phyloP scores from a whole-genome alignment of 768 basidiomycete genomes.

The Peribolospora baueri region DNA sequence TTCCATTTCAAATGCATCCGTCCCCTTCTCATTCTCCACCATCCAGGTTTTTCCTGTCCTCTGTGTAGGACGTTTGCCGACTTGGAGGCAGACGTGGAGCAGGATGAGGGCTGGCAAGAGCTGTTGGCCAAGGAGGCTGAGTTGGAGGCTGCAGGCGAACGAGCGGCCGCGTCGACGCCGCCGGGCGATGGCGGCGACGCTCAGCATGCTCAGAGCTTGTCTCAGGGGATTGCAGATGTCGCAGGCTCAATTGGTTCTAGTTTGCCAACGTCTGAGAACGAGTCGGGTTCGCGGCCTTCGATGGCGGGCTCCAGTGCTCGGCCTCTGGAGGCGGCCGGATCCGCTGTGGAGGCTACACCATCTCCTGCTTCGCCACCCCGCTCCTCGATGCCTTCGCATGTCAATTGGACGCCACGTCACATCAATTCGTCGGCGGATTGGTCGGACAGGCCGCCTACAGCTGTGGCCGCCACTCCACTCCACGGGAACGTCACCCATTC shows the following conservation, averaged over 20 bases:
- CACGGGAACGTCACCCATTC: too few relatives aligned
- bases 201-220: not conserved
- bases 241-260: not conserved
- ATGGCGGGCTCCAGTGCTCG: too few relatives aligned
- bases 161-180: not conserved
- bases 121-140: not conserved
- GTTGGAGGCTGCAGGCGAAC: not conserved
- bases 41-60: constrained; percentile 83
- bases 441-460: too few relatives aligned
- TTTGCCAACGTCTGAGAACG: not conserved
- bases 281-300: too few relatives aligned
- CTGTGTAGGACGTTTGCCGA: constrained; percentile 86
- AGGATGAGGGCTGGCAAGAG: constrained; percentile 21
- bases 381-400: too few relatives aligned
- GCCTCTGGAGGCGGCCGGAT: too few relatives aligned
- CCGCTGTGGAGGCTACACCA: too few relatives aligned
- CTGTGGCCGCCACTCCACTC: too few relatives aligned
- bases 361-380: too few relatives aligned
- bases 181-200: not conserved
- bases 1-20: constrained; percentile 43
- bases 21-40: constrained; percentile 63
- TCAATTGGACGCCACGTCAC: too few relatives aligned
- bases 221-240: not conserved
- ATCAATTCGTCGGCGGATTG: too few relatives aligned
- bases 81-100: constrained; percentile 82